These are phyloP conservation scores for Sindora glabra DNA, from an alignment of 306 rosid genomes.

Conservation along the genomic window DNA sequence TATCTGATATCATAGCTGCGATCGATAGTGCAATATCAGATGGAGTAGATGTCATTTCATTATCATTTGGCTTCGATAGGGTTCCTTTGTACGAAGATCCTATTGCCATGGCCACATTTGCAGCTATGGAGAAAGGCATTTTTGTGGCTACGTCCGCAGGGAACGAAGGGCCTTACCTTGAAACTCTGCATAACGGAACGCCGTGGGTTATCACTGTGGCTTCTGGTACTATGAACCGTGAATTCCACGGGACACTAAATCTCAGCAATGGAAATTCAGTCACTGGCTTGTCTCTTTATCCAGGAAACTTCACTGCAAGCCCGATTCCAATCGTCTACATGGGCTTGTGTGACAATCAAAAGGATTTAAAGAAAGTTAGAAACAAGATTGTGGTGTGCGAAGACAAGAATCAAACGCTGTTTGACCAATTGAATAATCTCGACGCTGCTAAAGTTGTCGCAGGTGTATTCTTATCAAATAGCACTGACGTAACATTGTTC, in stretches of 20 bases:
- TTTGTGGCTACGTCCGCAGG: constrained; percentile 69
- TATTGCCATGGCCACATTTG: constrained; percentile 62
- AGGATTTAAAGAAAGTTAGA: constrained; percentile 20
- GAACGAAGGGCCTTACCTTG: constrained; percentile 36
- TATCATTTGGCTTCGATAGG: constrained; percentile 46
- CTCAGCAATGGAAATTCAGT: constrained; percentile 38
- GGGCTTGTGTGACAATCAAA: constrained; percentile 23
- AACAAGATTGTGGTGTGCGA: constrained; percentile 55
- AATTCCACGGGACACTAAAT: constrained; percentile 27
- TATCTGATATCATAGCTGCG: constrained; percentile 62
- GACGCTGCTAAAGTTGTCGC: constrained; percentile 16
- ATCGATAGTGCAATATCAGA: constrained; percentile 62
- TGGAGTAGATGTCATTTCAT: constrained; percentile 65
- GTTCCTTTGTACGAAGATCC: constrained; percentile 47
- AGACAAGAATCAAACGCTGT: constrained; percentile 10
- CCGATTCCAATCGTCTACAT: constrained; percentile 41
- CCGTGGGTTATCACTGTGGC: constrained; percentile 82
- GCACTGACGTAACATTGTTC: constrained; percentile 4
- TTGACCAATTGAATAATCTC: constrained; percentile 10
- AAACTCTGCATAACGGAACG: constrained; percentile 50
- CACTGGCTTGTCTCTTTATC: constrained; percentile 41
- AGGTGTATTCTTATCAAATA: constrained; percentile 52
- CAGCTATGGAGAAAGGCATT: constrained; percentile 53
- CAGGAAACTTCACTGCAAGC: constrained; percentile 21
- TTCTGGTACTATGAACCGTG: constrained; percentile 52